phyloP scores from a whole-genome alignment of 805 yeast species.

The Cyberlindnera amylophila region DNA sequence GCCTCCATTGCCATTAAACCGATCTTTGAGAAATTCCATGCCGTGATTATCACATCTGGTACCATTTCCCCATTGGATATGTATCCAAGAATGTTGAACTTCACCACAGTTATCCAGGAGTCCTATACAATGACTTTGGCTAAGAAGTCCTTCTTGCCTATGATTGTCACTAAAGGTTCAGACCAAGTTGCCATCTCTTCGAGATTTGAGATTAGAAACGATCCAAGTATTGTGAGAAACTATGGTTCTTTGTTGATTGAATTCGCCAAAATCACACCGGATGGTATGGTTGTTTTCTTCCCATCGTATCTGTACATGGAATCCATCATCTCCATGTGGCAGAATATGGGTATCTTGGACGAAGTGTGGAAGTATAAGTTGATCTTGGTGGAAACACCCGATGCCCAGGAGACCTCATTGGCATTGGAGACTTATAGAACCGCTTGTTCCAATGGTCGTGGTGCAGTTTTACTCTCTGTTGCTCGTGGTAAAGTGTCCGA shows the following conservation, averaged over 20 bases:
- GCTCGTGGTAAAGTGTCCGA: slow-evolving; percentile 99
- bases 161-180: slow-evolving; percentile 95
- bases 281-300: slow-evolving; percentile 96
- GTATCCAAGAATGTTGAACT: slow-evolving; percentile 96
- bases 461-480: slow-evolving; percentile 92
- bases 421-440: slow-evolving; percentile 94
- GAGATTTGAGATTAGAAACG: slow-evolving; percentile 93
- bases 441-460: slow-evolving; percentile 96
- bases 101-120: slow-evolving; percentile 89
- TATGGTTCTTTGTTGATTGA: slow-evolving; percentile 91
- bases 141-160: slow-evolving; percentile 86
- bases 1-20: slow-evolving; percentile 98
- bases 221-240: slow-evolving; percentile 95
- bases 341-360: slow-evolving; percentile 94
- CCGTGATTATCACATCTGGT: slow-evolving; percentile 94
- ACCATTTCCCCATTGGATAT: slow-evolving; percentile 97
- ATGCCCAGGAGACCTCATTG: slow-evolving; percentile 95
- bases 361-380: slow-evolving; percentile 98
- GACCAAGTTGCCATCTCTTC: slow-evolving; percentile 98
- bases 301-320: slow-evolving; percentile 98
- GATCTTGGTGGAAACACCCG: slow-evolving; percentile 96
- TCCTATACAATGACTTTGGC: slow-evolving; percentile 96
- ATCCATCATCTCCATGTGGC: slow-evolving; percentile 98
- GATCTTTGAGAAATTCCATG: slow-evolving; percentile 85
- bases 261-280: slow-evolving; percentile 93